Base-by-base conservation (phyloP, 768 basidiomycete species). In the Mycena galericulata region DNA sequence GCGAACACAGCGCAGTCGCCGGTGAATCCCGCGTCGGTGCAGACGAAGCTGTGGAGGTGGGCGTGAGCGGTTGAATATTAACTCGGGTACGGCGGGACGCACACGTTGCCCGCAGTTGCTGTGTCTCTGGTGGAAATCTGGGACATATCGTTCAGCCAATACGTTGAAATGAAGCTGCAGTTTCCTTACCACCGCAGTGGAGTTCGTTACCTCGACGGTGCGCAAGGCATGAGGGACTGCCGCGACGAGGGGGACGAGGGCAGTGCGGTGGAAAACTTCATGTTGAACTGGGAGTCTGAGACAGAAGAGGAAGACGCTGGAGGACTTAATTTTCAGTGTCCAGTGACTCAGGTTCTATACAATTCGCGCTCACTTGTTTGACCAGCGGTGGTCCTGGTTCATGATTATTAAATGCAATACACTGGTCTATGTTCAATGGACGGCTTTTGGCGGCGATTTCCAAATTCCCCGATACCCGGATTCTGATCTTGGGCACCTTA, bases 61-160 rank as follows among this genome's bases (percentile, higher is more conserved):
- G 7, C 6, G 24, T 49, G 24, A 26, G 47, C 27, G 20, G 14
- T 43, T 43, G 10, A 6, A 49, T 24, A 26, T 11, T 24, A 24
- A 15, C 7, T 11, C 27, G 22, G 47, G 47, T 49, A 24, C n/a
- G n/a, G 36, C 8, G 7, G 22, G 38, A 41, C 54, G n/a, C 40
- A 56, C 54, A 56, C 54, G 20, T 56, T 56, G 34, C 54, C 54
- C 26, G 11, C n/a, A n/a, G n/a, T n/a, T n/a, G n/a, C n/a, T n/a
- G n/a, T n/a, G 36, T n/a, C 41, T 10, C n/a, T 22, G 40, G 54
- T n/a, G 36, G 40, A 38, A 38, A 56, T 38, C 36, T 40, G n/a
- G n/a, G n/a, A n/a, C 18, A n/a, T 43, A 18, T n/a, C 17, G 12
- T 17, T 32, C 17, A 51, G 18, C 29, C 6, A 18, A 26, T 20